Evolutionary conservation across 108 stramenopile genomes (phyloP).

Genomic region (Pseudonitzschia pungens): DNA sequence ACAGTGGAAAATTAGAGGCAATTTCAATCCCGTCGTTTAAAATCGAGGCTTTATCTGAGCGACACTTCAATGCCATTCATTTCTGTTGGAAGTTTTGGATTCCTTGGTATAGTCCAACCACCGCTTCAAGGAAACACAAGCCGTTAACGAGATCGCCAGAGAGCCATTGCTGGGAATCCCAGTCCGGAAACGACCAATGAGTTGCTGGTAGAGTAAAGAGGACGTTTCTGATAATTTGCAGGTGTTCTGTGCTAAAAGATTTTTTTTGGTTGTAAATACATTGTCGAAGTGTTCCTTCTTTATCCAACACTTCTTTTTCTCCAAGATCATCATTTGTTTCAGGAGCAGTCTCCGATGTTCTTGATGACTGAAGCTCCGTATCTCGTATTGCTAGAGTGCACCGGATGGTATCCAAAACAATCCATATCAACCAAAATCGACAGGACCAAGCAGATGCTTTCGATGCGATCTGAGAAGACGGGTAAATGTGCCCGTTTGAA

Average conservation of each 20-base stretch:
- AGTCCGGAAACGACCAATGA: slow-evolving; percentile 78
- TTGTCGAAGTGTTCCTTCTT: neutral
- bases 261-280: neutral
- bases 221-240: slow-evolving; percentile 65
- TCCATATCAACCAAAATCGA: slow-evolving; percentile 66
- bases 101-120: slow-evolving; percentile 72
- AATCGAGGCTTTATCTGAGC: neutral
- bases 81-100: slow-evolving; percentile 17
- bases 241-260: slow-evolving; percentile 20
- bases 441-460: slow-evolving; percentile 61
- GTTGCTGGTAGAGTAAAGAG: slow-evolving; percentile 66
- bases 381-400: slow-evolving; percentile 7
- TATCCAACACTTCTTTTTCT: neutral
- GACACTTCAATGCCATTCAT: neutral
- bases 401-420: slow-evolving; percentile 57
- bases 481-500: neutral
- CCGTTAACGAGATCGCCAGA: slow-evolving; percentile 50
- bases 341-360: neutral
- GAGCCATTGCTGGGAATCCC: slow-evolving; percentile 73
- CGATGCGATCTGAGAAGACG: slow-evolving; percentile 41
- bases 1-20: too few species aligned
- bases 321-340: slow-evolving; percentile 1
- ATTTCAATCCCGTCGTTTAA: neutral
- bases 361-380: neutral
- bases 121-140: slow-evolving; percentile 65